Base-by-base conservation (phyloP, 2,329 filamentous ascomycete species). In the Xylariales sp. region DNA sequence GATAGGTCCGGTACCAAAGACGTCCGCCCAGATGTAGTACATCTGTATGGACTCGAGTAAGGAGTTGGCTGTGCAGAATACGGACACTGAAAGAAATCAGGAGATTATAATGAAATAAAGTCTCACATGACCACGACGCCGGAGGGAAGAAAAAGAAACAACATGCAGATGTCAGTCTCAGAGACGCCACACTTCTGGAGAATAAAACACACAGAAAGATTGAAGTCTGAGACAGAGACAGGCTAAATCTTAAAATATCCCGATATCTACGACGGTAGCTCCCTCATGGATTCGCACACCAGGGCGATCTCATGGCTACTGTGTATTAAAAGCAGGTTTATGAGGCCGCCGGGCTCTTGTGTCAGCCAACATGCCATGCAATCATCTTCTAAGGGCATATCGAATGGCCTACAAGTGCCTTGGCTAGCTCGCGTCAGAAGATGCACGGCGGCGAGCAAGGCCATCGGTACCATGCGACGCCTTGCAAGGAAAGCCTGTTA, bases 281-380 rank as follows among this genome's bases (percentile, higher is more conserved):
- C n/a, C n/a, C n/a, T n/a, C n/a, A n/a, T n/a, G n/a, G n/a, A n/a
- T n/a, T n/a, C n/a, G n/a, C n/a, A n/a, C n/a, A n/a, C 33, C 18
- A 36, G 20, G n/a, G 16, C 19, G 21, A 36, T 20, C 33, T 14
- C 11, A 21, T n/a, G 15, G 14, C 16, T n/a, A 16, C 12, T 6
- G 14, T 14, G 24, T n/a, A n/a, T n/a, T n/a, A 36, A 34, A 36
- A 36, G 33, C 33, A 36, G 33, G 33, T 36, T 36, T 36, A 20
- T 21, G 11, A 36, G 15, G 16, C 33, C 20, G 16, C 19, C 33
- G 20, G 14, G 19, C 18, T 14, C 20, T 11, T 36, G 19, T 12
- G 31, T 11, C 16, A 16, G 10, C 9, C 33, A 21, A 21, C 33
- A 20, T 36, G n/a, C 16, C 21, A 22, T 22, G 19, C n/a, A 22